phyloP scores from a whole-genome alignment of 2,329 filamentous ascomycete genomes.

The Fusarium agapanthi region DNA sequence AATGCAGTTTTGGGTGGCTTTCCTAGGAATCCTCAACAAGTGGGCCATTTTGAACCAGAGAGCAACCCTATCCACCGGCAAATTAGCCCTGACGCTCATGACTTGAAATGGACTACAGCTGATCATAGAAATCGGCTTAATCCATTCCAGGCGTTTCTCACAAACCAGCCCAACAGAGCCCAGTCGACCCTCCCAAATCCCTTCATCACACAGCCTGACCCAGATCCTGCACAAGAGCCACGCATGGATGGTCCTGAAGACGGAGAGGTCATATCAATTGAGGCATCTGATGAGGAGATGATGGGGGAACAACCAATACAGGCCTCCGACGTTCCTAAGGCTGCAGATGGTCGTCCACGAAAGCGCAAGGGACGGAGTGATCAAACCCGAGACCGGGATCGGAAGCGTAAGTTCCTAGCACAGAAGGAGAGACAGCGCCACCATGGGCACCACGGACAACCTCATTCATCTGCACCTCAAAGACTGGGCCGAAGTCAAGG shows the following conservation, averaged over 20 bases:
- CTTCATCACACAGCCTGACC: no score
- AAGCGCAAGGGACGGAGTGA: not conserved
- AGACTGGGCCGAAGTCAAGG: no score
- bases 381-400: no score
- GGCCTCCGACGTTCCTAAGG: rapidly evolving
- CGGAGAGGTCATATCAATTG: rapidly evolving
- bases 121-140: not conserved
- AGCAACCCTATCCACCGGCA: not conserved
- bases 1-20: not conserved
- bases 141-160: not conserved
- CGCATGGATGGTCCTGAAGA: not conserved
- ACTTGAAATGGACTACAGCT: rapidly evolving
- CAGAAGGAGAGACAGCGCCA: not conserved
- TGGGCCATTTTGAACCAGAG: rapidly evolving
- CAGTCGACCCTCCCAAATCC: rapidly evolving
- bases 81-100: rapidly evolving
- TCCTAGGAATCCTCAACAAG: rapidly evolving
- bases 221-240: not conserved
- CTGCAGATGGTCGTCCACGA: no score
- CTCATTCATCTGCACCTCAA: no score
- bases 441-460: no score
- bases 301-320: rapidly evolving
- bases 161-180: not conserved
- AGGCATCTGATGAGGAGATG: not conserved
- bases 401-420: not conserved